These are phyloP conservation scores for Brachypodium distachyon DNA, from an alignment of 202 grass and related monocot species.

Conservation along the genomic window DNA sequence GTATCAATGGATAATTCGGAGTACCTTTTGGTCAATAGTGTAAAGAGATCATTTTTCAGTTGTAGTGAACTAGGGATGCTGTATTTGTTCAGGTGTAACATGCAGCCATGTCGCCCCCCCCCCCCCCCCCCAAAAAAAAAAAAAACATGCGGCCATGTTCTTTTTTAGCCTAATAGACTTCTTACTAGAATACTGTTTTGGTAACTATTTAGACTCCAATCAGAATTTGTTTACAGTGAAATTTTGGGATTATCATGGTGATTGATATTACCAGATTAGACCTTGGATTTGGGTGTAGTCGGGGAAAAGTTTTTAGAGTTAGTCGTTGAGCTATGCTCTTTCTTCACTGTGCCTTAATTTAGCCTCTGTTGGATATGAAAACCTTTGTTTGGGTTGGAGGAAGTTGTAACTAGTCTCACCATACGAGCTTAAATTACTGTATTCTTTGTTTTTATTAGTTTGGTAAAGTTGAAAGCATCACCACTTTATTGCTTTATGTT, in stretches of 20 bases:
- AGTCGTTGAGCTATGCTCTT: neutral
- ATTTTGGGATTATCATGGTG: neutral
- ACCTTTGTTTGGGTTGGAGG: neutral
- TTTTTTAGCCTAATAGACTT: neutral
- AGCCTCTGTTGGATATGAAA: neutral
- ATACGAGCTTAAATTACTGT: neutral
- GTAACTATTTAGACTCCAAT: neutral
- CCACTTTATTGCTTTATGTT: neutral
- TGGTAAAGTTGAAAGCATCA: neutral
- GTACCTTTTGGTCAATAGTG: too few relatives aligned
- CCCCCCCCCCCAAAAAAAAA: too few relatives aligned
- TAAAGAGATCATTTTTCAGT: too few relatives aligned
- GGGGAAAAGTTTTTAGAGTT: neutral
- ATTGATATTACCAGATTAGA: slow-evolving; percentile 1
- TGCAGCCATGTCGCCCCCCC: too few relatives aligned
- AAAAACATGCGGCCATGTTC: too few relatives aligned
- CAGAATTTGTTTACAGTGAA: neutral
- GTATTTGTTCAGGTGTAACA: too few relatives aligned
- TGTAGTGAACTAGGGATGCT: too few relatives aligned
- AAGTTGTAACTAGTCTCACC: neutral
- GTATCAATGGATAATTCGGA: too few relatives aligned
- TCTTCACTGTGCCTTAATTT: neutral
- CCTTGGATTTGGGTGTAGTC: neutral
- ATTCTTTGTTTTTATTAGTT: neutral
- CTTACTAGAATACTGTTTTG: neutral